Percentiles rank a stretch among this genome's conserved stretches.
Conservation (phyloP, 768 basidiomycete genomes). For the Amanita molliuscula region DNA sequence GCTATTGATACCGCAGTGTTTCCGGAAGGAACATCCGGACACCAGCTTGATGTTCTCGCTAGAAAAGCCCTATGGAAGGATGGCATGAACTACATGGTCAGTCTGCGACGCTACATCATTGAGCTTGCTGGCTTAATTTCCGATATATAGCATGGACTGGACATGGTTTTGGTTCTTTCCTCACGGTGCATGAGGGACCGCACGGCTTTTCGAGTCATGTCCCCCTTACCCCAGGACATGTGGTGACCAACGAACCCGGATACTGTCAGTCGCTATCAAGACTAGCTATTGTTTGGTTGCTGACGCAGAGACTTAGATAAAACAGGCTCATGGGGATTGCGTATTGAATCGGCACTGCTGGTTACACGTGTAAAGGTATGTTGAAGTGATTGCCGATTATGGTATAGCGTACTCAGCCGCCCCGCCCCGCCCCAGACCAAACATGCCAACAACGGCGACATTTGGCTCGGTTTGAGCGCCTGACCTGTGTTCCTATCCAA, state of each 20-base stretch:
- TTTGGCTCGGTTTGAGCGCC: slow-evolving; percentile 88
- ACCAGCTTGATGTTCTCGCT: slow-evolving; percentile 81
- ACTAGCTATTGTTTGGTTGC: not conserved
- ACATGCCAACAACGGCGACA: slow-evolving; percentile 57
- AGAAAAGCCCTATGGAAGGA: slow-evolving; percentile 82
- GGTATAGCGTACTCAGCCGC: not conserved
- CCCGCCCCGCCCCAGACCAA: slow-evolving; percentile 39
- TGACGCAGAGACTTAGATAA: slow-evolving; percentile 1
- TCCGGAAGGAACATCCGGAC: slow-evolving; percentile 82
- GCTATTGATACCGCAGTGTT: slow-evolving; percentile 86
- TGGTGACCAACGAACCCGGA: slow-evolving; percentile 92
- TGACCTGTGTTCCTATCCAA: slow-evolving; percentile 93
- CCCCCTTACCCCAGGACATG: slow-evolving; percentile 74
- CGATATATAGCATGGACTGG: slow-evolving; percentile 76
- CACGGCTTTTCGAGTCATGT: slow-evolving; percentile 64
- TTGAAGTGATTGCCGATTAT: slow-evolving; percentile 6
- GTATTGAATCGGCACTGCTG: slow-evolving; percentile 80
- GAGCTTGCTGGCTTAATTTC: slow-evolving; percentile 1
- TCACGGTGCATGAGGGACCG: slow-evolving; percentile 80
- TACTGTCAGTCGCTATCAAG: slow-evolving; percentile 49
- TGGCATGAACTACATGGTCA: slow-evolving; percentile 68
- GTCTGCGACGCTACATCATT: not conserved
- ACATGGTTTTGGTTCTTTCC: slow-evolving; percentile 82
- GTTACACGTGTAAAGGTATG: slow-evolving; percentile 56
- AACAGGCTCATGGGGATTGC: slow-evolving; percentile 57